Conservation (phyloP, 2,329 filamentous ascomycete genomes). For the Talaromyces sp. region DNA sequence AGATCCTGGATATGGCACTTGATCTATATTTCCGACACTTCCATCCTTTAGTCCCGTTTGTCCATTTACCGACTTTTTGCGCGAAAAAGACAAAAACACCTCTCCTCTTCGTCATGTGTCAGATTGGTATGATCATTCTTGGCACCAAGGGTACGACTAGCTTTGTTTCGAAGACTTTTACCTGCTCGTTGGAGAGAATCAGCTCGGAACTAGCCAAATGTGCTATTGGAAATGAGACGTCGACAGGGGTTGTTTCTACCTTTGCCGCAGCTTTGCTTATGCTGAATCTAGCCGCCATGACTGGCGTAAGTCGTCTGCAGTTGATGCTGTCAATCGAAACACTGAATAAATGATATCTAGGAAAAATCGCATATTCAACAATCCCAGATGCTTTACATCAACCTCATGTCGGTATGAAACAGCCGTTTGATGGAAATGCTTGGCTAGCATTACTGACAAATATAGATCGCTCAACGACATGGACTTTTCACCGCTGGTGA, state of each 20-base stretch:
- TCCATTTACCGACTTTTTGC: slow-evolving; percentile 55
- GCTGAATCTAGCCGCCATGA: slow-evolving; percentile 52
- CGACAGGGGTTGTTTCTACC: slow-evolving; percentile 46
- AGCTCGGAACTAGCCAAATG: slow-evolving; percentile 45
- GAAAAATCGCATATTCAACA: slow-evolving; percentile 49
- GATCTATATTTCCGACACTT: slow-evolving; percentile 57
- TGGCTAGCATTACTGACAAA: neutral
- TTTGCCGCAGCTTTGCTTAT: slow-evolving; percentile 51
- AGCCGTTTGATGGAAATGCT: neutral
- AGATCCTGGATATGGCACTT: slow-evolving; percentile 55
- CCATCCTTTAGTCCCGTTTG: slow-evolving; percentile 53
- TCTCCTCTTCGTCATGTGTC: slow-evolving; percentile 53
- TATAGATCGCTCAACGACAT: slow-evolving; percentile 48
- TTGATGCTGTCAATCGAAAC: neutral
- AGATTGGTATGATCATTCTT: slow-evolving; percentile 54
- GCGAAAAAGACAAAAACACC: slow-evolving; percentile 49
- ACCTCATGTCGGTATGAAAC: slow-evolving; percentile 45
- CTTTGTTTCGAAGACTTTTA: slow-evolving; percentile 51
- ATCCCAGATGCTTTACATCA: slow-evolving; percentile 53
- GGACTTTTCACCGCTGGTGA: slow-evolving; percentile 53
- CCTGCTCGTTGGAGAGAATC: slow-evolving; percentile 41
- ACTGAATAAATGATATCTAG: slow-evolving; percentile 21
- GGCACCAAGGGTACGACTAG: slow-evolving; percentile 53
- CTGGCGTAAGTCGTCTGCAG: slow-evolving; percentile 35
- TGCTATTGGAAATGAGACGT: slow-evolving; percentile 39